Conservation (phyloP, 768 basidiomycete species). For the Psilocybe sp. region DNA sequence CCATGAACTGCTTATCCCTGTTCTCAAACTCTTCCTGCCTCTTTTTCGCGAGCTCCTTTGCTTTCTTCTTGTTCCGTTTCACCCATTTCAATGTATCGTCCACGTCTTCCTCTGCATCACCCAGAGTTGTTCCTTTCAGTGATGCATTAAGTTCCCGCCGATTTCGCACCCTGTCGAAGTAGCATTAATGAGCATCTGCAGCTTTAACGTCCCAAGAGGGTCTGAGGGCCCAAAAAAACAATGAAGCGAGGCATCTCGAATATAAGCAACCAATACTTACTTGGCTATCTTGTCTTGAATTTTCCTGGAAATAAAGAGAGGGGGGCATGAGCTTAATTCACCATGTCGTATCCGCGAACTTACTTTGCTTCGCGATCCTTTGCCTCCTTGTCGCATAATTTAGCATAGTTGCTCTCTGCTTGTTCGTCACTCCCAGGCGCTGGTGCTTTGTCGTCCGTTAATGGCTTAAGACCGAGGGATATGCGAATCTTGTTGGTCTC, state of each 20-base stretch:
- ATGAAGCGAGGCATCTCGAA: slow-evolving; percentile 34
- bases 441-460: slow-evolving; percentile 76
- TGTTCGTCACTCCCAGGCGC: slow-evolving; percentile 74
- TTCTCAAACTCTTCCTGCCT: slow-evolving; percentile 80
- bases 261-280: slow-evolving; percentile 55
- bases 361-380: slow-evolving; percentile 80
- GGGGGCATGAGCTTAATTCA: slow-evolving; percentile 16
- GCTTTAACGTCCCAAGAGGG: slow-evolving; percentile 22
- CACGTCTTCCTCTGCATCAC: slow-evolving; percentile 74
- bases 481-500: slow-evolving; percentile 97
- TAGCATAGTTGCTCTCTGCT: slow-evolving; percentile 86
- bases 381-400: slow-evolving; percentile 62
- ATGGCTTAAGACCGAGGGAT: slow-evolving; percentile 88
- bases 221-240: slow-evolving; percentile 39
- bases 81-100: slow-evolving; percentile 89
- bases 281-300: slow-evolving; percentile 79
- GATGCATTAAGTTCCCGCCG: slow-evolving; percentile 88
- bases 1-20: slow-evolving; percentile 74
- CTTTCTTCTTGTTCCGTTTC: slow-evolving; percentile 86
- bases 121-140: slow-evolving; percentile 90
- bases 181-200: slow-evolving; percentile 30
- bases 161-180: slow-evolving; percentile 81
- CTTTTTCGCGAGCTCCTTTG: slow-evolving; percentile 83
- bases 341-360: slow-evolving; percentile 19
- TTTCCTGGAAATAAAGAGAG: slow-evolving; percentile 44